Base-by-base conservation (phyloP, 306 rosid genomes). In the Acacia melanoxylon region DNA sequence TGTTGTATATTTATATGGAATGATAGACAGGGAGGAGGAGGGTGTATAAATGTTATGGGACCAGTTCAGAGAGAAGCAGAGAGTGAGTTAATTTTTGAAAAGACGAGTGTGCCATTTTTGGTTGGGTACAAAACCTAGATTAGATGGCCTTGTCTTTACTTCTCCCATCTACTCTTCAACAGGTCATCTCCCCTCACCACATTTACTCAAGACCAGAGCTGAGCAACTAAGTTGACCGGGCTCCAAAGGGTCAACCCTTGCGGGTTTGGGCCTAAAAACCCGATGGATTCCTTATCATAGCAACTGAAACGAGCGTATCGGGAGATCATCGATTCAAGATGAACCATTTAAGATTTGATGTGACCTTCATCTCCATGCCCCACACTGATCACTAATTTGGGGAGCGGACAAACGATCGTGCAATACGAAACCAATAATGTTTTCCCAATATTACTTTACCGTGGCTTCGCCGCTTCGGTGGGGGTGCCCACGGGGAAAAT, bases 31-130 rank as follows among this genome's bases (percentile, higher is more conserved):
- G 56, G 48, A 42, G 62, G 33, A 59, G 33, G 51, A 68, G 61
- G 19, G 74, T 27, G 3, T 29, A 48, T 84, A 75, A 84, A 84
- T 80, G 84, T 80, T 10, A 75, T 75, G 87, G 84, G 87, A 79
- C 86, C 86, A 24, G 40, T 6, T 51, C 68, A 52, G 72, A 7
- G 45, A 67, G 27, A 24, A 31, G 72, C 72, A 66, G 49, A 31
- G 33, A 13, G 22, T 4, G 17, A 24, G 1, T 49, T 42, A 79
- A 79, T 78, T 83, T 54, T 74, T 54, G 75, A 31, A 4, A n/a
- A 58, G 29, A 10, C 25, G 19, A 25, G 24, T 3, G 67, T 51
- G 49, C 25, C 54, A 72, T 51, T 54, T 65, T 52, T 4, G 10
- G 63, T 20, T 31, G 49, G 77, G 71, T 52, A 4, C 62, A 35